Conservation (phyloP, 2,329 filamentous ascomycete species). For the Talaromyces sp. region DNA sequence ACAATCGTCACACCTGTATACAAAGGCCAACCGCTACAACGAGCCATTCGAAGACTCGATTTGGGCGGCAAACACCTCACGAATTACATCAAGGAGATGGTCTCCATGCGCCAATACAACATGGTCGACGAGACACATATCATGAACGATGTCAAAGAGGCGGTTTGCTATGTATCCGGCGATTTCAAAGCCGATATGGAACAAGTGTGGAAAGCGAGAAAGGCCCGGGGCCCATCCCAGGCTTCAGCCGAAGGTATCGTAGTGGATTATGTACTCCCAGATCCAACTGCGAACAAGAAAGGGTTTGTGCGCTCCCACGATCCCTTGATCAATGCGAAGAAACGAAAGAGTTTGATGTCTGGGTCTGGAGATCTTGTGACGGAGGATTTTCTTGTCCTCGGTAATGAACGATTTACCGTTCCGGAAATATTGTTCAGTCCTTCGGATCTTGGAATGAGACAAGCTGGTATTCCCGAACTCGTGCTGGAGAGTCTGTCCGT, state of each 20-base stretch:
- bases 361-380: constrained; percentile 46
- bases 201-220: constrained; percentile 73
- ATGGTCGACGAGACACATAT: constrained; percentile 92
- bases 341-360: constrained; percentile 48
- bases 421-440: constrained; percentile 89
- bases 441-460: constrained; percentile 75
- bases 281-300: constrained; percentile 61
- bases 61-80: constrained; percentile 90
- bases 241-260: constrained; percentile 52
- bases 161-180: constrained; percentile 74
- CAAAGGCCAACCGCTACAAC: constrained; percentile 72
- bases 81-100: constrained; percentile 83
- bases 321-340: constrained; percentile 55
- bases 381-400: constrained; percentile 80
- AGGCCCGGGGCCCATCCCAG: constrained; percentile 35
- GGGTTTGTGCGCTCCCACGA: constrained; percentile 78
- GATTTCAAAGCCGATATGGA: constrained; percentile 79
- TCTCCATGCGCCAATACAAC: constrained; percentile 89
- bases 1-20: constrained; percentile 87
- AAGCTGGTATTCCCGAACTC: constrained; percentile 77
- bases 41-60: constrained; percentile 78
- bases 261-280: constrained; percentile 87
- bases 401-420: constrained; percentile 86
- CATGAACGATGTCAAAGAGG: constrained; percentile 94
- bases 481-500: constrained; percentile 71